Percentiles rank a stretch among this genome's conserved stretches.
Evolutionary conservation across 306 rosid species (phyloP).

Genomic region (Glycine soja): DNA sequence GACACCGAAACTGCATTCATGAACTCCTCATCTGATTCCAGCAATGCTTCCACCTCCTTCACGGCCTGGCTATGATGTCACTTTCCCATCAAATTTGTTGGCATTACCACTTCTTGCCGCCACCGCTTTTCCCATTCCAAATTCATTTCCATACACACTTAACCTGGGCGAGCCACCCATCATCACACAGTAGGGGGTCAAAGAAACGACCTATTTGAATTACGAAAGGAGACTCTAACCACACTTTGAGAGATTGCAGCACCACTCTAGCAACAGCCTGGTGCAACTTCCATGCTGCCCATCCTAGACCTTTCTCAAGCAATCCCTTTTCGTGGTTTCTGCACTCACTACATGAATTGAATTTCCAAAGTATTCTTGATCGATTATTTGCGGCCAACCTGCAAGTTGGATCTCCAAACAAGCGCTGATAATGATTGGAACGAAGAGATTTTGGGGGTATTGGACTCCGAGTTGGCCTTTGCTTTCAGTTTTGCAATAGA

Average conservation of each 20-base stretch:
- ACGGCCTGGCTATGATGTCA: conserved; percentile 53
- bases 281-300: conserved; percentile 69
- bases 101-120: conserved; percentile 61
- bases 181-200: conserved; percentile 46
- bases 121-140: conserved; percentile 75
- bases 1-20: conserved; percentile 2
- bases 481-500: conserved; percentile 63
- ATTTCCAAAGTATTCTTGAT: conserved; percentile 65
- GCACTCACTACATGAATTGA: not conserved
- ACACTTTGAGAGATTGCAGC: not conserved
- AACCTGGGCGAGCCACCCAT: conserved; percentile 65
- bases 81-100: conserved; percentile 55
- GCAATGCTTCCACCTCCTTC: conserved; percentile 65
- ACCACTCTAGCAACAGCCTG: conserved; percentile 48
- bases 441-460: conserved; percentile 52
- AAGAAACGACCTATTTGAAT: not conserved
- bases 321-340: conserved; percentile 44
- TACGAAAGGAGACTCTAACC: conserved; percentile 49
- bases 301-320: conserved; percentile 51
- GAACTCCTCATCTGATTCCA: conserved; percentile 62
- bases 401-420: conserved; percentile 59
- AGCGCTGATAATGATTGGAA: conserved; percentile 65
- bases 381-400: conserved; percentile 47
- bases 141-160: conserved; percentile 59
- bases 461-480: conserved; percentile 55